Evolutionary conservation across 164 flowering plant species (phyloP).

Genomic region (Vitis labrusca): DNA sequence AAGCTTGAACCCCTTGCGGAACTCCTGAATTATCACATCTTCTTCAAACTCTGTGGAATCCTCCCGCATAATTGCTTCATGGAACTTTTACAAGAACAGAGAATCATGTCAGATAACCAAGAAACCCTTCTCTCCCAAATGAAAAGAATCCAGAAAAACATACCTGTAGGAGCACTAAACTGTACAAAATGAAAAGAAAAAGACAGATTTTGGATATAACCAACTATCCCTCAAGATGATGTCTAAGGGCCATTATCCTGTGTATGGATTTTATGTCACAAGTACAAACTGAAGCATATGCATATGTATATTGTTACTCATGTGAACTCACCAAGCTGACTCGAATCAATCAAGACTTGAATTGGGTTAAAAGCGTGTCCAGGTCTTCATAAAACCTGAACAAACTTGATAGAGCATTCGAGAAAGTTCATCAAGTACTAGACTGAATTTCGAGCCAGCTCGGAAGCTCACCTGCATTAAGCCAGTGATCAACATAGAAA

Average conservation of each 20-base stretch:
- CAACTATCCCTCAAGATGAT: no score
- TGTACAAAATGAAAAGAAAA: no score
- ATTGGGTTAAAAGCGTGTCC: slow-evolving; percentile 36
- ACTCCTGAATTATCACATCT: slow-evolving; percentile 66
- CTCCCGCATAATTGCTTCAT: slow-evolving; percentile 93
- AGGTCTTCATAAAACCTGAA: slow-evolving; percentile 57
- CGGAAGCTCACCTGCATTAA: slow-evolving; percentile 44
- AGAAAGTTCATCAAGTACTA: slow-evolving; percentile 42
- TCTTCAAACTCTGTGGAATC: slow-evolving; percentile 79
- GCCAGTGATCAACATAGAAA: slow-evolving; percentile 24
- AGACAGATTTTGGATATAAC: no score
- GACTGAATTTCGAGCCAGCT: slow-evolving; percentile 55
- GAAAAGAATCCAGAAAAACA: no score
- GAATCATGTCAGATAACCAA: background rate
- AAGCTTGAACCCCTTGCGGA: slow-evolving; percentile 77
- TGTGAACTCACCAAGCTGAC: slow-evolving; percentile 37
- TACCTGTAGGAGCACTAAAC: no score
- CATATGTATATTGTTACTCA: background rate
- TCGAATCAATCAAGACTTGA: slow-evolving; percentile 39
- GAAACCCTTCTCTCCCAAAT: no score
- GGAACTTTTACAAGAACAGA: slow-evolving; percentile 46
- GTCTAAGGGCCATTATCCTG: background rate
- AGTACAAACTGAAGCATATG: background rate
- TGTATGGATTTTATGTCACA: background rate
- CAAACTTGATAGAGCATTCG: slow-evolving; percentile 31